phyloP scores from a whole-genome alignment of 2,329 filamentous ascomycete genomes.

The Xylaria sp. region DNA sequence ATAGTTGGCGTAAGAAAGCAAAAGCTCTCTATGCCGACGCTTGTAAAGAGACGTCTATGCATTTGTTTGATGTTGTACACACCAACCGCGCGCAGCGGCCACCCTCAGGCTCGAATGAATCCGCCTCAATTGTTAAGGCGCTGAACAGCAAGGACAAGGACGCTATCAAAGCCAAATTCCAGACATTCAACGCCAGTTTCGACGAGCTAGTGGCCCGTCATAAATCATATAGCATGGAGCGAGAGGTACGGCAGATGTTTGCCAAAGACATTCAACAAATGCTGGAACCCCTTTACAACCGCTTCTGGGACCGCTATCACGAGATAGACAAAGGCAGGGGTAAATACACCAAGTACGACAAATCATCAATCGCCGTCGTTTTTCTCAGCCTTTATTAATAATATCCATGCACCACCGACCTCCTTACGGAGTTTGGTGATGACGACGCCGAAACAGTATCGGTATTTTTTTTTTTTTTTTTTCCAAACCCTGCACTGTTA shows the following conservation, averaged over 20 bases:
- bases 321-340: constrained; percentile 98
- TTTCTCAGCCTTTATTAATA: constrained; percentile 64
- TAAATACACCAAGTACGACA: constrained; percentile 98
- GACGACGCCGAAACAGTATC: background rate
- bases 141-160: constrained; percentile 93
- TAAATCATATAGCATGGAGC: constrained; percentile 88
- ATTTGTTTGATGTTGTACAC: constrained; percentile 91
- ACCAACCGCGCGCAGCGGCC: constrained; percentile 81
- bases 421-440: background rate
- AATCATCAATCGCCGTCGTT: constrained; percentile 77
- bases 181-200: constrained; percentile 88
- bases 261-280: constrained; percentile 88
- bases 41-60: constrained; percentile 87
- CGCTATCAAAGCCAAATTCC: constrained; percentile 95
- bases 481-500: background rate
- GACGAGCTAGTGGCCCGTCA: constrained; percentile 88
- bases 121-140: constrained; percentile 83
- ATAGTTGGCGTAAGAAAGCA: constrained; percentile 88
- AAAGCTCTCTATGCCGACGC: constrained; percentile 83
- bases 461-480: too few relatives aligned
- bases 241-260: constrained; percentile 84
- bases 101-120: constrained; percentile 80
- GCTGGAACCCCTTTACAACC: constrained; percentile 91
- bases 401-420: constrained; percentile 21
- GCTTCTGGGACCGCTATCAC: constrained; percentile 97